Evolutionary conservation across 805 yeast species (phyloP).

Genomic region (Wickerhamiella australiensis): DNA sequence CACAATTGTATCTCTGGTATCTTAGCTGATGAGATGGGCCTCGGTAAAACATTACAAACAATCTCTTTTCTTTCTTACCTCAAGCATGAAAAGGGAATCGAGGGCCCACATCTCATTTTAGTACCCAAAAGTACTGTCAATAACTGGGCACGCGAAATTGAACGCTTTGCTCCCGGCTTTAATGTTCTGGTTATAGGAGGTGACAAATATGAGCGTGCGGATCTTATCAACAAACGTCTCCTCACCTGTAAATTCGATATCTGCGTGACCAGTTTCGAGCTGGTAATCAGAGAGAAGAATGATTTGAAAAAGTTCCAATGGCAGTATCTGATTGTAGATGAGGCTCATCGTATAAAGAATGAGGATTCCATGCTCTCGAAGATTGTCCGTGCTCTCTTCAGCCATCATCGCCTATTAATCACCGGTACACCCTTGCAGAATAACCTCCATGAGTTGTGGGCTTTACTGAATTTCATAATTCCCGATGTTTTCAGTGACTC

Average conservation of each 20-base stretch:
- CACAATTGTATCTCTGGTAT: conserved; percentile 84
- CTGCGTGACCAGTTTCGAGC: conserved; percentile 79
- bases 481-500: conserved; percentile 95
- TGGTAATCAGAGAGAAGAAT: conserved; percentile 80
- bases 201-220: conserved; percentile 60
- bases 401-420: conserved; percentile 69
- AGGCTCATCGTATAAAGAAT: conserved; percentile 92
- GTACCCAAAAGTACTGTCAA: conserved; percentile 94
- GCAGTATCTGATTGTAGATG: conserved; percentile 91
- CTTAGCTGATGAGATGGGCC: conserved; percentile 96
- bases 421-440: conserved; percentile 96
- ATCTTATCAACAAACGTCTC: conserved; percentile 45
- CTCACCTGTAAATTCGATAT: conserved; percentile 75
- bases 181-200: conserved; percentile 78
- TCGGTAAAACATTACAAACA: conserved; percentile 92
- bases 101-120: conserved; percentile 83
- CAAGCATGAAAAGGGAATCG: conserved; percentile 58
- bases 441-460: conserved; percentile 94
- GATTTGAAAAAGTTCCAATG: conserved; percentile 69
- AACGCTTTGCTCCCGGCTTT: conserved; percentile 91
- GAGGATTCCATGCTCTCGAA: conserved; percentile 86
- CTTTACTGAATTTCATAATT: conserved; percentile 70
- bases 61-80: conserved; percentile 83
- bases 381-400: conserved; percentile 77
- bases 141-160: conserved; percentile 92